Evolutionary conservation across 331 rosid genomes (phyloP), one percentile per base, ranked within the genome.

Genomic region (Malus hybrid): DNA sequence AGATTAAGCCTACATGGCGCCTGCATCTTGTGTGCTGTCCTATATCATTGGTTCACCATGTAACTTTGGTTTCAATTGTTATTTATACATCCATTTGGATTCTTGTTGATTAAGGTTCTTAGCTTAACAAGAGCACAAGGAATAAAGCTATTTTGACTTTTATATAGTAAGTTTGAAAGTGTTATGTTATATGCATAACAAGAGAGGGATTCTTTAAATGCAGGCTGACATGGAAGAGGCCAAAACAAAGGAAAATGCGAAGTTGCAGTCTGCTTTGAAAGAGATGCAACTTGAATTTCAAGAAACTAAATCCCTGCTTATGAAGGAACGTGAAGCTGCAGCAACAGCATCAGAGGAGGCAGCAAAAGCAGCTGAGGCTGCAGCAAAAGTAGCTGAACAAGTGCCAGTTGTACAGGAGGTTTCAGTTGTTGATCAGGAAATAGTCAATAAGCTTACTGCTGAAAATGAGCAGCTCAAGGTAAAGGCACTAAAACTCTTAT

Each of bases 401-500:
- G 73, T 71, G 57, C 78, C 87, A 32, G 65, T 63, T 55, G 33
- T 65, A 29, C 82, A 65, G 36, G 91, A 88, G 79, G 59, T 82
- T 78, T 85, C 89, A 18, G 84, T 82, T 75, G 70, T 73, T 74
- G 89, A 88, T 74, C 83, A 62, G 78, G 96, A 87, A 67, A 67
- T 87, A 82, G 20, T 86, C 60, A 79, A 52, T 65, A 81, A 83
- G 55, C 92, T 90, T 77, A 64, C 77, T n/a, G 65, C 88, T 70
- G 98, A 91, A 82, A 91, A 90, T 67, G 90, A 88, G 82, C 82
- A 82, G 55, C 88, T 87, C 63, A 87, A 86, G 97, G 96, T 91
- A 81, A 13, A 64, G 67, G 62, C 64, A 14, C 67, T 59, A 42
- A 65, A 50, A 22, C 67, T 75, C 60, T 44, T 50, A 16, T 68